These are phyloP conservation scores for Thermothelomyces thermophilus DNA, from an alignment of 2,329 filamentous ascomycete species.

Conservation along the genomic window DNA sequence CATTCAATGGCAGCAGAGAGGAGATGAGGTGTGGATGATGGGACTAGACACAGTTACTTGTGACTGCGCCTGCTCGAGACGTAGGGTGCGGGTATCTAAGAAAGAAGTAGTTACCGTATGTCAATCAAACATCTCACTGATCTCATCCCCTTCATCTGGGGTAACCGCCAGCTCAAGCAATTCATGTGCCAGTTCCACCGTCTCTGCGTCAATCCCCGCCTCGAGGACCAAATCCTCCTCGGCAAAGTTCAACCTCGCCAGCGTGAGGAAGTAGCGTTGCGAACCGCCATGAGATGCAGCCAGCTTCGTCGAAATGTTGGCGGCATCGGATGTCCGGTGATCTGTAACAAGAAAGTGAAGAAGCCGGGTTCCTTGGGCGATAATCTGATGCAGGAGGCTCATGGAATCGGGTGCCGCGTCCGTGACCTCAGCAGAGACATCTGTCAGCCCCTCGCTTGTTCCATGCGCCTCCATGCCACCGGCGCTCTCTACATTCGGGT, in stretches of 20 bases:
- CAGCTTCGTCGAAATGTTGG: constrained; percentile 66
- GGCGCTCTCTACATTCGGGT: neutral
- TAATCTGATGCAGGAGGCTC: constrained; percentile 37
- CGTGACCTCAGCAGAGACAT: constrained; percentile 13
- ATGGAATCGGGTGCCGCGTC: constrained; percentile 15
- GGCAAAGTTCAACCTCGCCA: constrained; percentile 80
- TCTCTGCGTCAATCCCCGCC: constrained; percentile 66
- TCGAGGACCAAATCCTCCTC: constrained; percentile 74
- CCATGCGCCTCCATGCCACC: neutral
- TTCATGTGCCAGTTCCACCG: constrained; percentile 72
- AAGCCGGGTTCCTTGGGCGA: constrained; percentile 43
- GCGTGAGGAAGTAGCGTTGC: constrained; percentile 73
- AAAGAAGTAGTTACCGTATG: neutral
- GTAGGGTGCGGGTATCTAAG: too few species aligned
- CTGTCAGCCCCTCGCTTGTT: neutral
- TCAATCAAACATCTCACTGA: constrained; percentile 32
- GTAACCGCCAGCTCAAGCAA: constrained; percentile 76
- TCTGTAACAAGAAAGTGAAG: constrained; percentile 49
- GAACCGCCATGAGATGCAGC: constrained; percentile 61
- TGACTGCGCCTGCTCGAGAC: too few species aligned
- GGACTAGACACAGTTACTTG: too few species aligned
- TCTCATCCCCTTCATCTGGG: constrained; percentile 55
- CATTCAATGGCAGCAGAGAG: too few species aligned
- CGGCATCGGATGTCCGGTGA: constrained; percentile 37
- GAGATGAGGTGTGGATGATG: too few species aligned